These are phyloP conservation scores for Rugonectria rugulosa DNA, from an alignment of 2,329 filamentous ascomycete species.

Conservation along the genomic window DNA sequence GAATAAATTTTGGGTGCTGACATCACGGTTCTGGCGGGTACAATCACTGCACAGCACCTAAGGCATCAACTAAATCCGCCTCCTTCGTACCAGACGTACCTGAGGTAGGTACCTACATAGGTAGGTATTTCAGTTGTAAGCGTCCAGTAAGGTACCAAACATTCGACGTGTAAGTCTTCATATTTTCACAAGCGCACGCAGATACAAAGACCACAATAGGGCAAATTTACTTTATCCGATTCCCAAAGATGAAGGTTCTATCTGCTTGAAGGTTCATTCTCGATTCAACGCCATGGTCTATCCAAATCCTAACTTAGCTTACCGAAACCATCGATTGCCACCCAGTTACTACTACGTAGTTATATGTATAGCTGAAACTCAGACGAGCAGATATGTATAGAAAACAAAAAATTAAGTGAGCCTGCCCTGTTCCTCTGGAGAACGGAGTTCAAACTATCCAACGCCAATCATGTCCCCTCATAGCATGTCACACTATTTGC, in stretches of 20 bases:
- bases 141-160: no score
- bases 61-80: slow-evolving; percentile 7
- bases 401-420: slow-evolving; percentile 2
- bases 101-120: no score
- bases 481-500: no score
- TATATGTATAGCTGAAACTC: slow-evolving; percentile 8
- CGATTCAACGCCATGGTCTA: slow-evolving; percentile 16
- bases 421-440: no score
- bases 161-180: no score
- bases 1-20: slow-evolving; percentile 33
- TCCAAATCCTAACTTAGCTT: not conserved
- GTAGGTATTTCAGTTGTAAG: no score
- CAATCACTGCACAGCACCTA: no score
- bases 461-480: slow-evolving; percentile 10
- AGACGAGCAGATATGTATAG: slow-evolving; percentile 5
- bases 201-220: no score
- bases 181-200: no score
- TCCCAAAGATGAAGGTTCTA: slow-evolving; percentile 11
- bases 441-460: slow-evolving; percentile 1
- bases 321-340: not conserved
- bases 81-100: no score
- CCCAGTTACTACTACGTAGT: not conserved
- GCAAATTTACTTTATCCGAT: slow-evolving; percentile 10
- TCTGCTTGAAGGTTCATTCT: slow-evolving; percentile 2
- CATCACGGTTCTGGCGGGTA: slow-evolving; percentile 23